Percentiles rank a stretch among this genome's conserved stretches.
phyloP scores from a whole-genome alignment of 78 protist species.

The Creolimax fragrantissima region DNA sequence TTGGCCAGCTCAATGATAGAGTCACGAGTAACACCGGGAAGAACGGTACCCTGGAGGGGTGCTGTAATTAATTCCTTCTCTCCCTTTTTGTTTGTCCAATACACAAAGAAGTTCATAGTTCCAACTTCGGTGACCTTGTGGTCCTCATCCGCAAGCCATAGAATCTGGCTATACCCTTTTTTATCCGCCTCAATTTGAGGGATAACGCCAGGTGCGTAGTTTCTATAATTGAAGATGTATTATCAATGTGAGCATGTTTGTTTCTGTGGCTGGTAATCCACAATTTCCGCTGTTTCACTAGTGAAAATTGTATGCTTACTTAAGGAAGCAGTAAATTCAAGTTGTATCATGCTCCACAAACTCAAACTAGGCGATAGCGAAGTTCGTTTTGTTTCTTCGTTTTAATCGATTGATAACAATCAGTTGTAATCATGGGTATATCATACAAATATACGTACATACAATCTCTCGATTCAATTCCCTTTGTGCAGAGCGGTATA shows the following conservation, averaged over 20 bases:
- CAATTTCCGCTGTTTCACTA: no score
- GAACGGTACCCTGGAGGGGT: conserved; percentile 84
- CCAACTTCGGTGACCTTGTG: conserved; percentile 94
- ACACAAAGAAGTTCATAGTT: conserved; percentile 89
- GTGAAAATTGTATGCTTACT: no score
- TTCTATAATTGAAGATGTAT: conserved; percentile 40
- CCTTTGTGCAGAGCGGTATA: no score
- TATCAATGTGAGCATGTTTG: not conserved
- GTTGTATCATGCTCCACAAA: no score
- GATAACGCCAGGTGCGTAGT: conserved; percentile 87
- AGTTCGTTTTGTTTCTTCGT: no score
- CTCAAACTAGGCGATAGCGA: no score
- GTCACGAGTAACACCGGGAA: conserved; percentile 96
- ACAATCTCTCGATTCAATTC: no score
- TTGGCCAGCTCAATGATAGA: conserved; percentile 65
- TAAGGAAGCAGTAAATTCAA: no score
- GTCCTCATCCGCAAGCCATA: conserved; percentile 87
- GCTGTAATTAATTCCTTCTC: conserved; percentile 68
- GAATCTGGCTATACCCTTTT: conserved; percentile 83
- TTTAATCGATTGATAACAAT: no score
- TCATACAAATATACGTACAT: not conserved
- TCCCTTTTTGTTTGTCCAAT: conserved; percentile 74
- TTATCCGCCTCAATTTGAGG: conserved; percentile 73
- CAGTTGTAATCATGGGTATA: no score
- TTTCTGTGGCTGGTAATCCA: no score